Base-by-base conservation (phyloP, 2,329 filamentous ascomycete species). In the Fusarium luffae region DNA sequence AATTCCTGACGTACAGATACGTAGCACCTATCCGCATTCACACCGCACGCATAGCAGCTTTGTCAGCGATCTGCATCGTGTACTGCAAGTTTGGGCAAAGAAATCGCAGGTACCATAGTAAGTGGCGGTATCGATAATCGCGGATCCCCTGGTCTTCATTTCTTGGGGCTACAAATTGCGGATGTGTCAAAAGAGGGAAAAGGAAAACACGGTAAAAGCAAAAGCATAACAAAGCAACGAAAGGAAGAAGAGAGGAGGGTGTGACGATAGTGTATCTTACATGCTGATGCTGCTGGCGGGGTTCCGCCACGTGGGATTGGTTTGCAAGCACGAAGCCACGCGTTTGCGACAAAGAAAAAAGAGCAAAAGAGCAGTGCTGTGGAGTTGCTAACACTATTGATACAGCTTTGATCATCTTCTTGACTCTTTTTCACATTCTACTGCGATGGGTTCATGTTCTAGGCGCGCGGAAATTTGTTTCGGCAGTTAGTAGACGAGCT, bases 301-400 rank as follows among this genome's bases (percentile, higher is more conserved):
- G 63, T 58, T 63, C 10, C 59, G 73, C 75, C 75, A 77, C 75
- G 75, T 77, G 75, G 75, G 61, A 67, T 40, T 74, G 75, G 61
- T 68, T 74, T 71, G 50, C 68, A 37, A 37, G 18, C 34, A 68
- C 61, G 41, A 64, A 75, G 72, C 71, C 68, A 75, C 70, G 63
- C 66, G 64, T 69, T 66, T 63, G 61, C 61, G 54, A 74, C 55
- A 59, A 70, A 63, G 68, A 68, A 66, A 55, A 63, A 72, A 71
- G 72, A 73, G 68, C 19, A 32, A 34, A 49, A 34, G 32, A n/a
- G 34, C 67, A 61, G 64, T 66, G 61, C 47, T 63, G 70, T 74
- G 72, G 72, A 73, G 70, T 65, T 59, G 55, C 37, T 60, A 59
- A 44, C 27, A 56, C 54, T 34, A 34, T 54, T 25, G 21, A 14